Conservation (phyloP, 768 basidiomycete species). For the Phlebiopsis flavidoalba region DNA sequence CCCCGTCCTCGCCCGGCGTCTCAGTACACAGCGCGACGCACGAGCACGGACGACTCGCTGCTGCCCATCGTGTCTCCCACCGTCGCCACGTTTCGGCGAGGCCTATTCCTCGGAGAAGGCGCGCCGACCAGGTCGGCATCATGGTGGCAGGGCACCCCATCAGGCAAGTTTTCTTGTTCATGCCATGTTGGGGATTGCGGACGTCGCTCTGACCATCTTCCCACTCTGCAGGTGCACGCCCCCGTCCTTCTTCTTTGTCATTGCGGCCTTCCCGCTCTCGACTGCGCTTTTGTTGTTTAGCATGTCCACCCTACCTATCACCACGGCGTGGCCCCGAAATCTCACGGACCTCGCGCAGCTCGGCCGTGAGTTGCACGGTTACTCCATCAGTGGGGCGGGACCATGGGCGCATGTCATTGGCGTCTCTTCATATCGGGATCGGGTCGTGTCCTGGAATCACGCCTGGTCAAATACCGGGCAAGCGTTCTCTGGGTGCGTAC, state of each 20-base stretch:
- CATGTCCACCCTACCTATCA: slow-evolving; percentile 59
- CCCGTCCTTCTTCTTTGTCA: slow-evolving; percentile 66
- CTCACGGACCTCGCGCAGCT: slow-evolving; percentile 71
- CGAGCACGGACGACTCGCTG: slow-evolving; percentile 38
- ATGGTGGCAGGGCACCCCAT: slow-evolving; percentile 34
- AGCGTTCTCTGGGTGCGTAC: slow-evolving; percentile 79
- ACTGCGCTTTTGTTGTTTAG: slow-evolving; percentile 44
- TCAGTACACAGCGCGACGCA: slow-evolving; percentile 5
- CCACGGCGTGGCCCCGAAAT: slow-evolving; percentile 71
- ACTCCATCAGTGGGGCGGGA: slow-evolving; percentile 63
- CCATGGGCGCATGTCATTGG: slow-evolving; percentile 72
- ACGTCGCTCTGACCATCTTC: slow-evolving; percentile 11
- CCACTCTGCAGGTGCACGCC: slow-evolving; percentile 39
- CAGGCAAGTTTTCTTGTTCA: slow-evolving; percentile 26
- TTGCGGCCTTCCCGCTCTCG: slow-evolving; percentile 67
- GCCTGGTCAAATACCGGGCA: slow-evolving; percentile 96
- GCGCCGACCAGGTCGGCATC: slow-evolving; percentile 21
- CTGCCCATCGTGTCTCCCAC: slow-evolving; percentile 51
- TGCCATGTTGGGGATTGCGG: background rate
- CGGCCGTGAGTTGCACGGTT: slow-evolving; percentile 70
- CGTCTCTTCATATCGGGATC: slow-evolving; percentile 80
- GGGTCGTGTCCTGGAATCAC: slow-evolving; percentile 93
- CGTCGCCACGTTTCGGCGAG: slow-evolving; percentile 37
- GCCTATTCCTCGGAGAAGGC: slow-evolving; percentile 35
- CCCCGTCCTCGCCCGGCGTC: slow-evolving; percentile 31